A percentile compares a stretch with the other conserved stretches of the same genome.
Conservation (phyloP, 768 basidiomycete species). For the Gymnopilus dilepis region DNA sequence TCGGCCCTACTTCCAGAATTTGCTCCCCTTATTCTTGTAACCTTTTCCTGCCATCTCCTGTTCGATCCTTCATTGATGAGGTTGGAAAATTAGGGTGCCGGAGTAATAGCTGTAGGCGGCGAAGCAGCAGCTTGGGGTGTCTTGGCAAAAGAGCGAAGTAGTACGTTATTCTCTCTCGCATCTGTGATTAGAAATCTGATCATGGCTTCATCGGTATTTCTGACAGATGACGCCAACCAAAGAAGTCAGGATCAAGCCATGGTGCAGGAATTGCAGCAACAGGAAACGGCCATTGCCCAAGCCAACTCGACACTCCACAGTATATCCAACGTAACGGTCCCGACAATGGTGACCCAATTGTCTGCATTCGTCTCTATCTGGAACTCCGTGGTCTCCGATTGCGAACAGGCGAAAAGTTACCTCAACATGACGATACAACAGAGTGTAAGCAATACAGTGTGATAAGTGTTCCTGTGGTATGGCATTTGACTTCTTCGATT, state of each 20-base stretch:
- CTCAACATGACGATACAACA: not conserved
- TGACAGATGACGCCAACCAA: not conserved
- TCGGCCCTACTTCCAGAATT: no score
- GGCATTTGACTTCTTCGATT: not conserved
- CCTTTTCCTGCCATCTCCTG: not conserved
- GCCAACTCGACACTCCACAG: not conserved
- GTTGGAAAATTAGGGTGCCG: not conserved
- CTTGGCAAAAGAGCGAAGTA: not conserved
- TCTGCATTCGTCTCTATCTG: not conserved
- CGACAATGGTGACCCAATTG: not conserved
- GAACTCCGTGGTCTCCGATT: not conserved
- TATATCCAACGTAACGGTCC: not conserved
- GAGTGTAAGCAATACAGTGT: not conserved
- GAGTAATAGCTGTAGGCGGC: not conserved
- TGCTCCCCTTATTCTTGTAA: no score
- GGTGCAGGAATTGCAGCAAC: not conserved
- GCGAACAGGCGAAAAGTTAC: not conserved
- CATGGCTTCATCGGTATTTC: not conserved
- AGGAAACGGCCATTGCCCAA: not conserved
- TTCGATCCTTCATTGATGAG: no score
- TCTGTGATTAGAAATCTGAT: not conserved
- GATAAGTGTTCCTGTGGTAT: no score
- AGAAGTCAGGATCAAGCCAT: not conserved
- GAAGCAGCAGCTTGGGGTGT: not conserved
- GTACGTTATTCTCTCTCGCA: not conserved